Base-by-base conservation (phyloP, 257 asterid species). In the Petrea volubilis region DNA sequence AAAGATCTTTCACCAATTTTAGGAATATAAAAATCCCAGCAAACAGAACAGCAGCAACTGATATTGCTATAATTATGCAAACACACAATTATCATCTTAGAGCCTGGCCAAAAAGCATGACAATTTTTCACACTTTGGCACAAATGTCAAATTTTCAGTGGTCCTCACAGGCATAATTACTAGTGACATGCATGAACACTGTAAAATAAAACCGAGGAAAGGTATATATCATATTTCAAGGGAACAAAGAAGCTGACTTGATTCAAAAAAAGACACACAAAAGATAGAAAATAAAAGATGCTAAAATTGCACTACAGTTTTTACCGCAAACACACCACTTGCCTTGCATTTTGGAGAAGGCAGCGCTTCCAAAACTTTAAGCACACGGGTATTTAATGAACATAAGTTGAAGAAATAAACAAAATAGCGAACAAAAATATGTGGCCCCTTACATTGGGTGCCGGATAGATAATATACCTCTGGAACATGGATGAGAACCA, bases 401-500 rank as follows among this genome's bases (percentile, higher is more conserved):
- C 12, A n/a, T n/a, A 13, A 66, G 21, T 38, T 36, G 63, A 43
- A 20, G 55, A 57, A 68, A 15, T 12, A 20, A n/a, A n/a, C n/a
- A n/a, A n/a, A n/a, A n/a, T n/a, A n/a, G n/a, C 10, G 24, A 44
- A 33, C 33, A 55, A 59, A n/a, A n/a, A n/a, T n/a, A n/a, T n/a
- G n/a, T n/a, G n/a, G n/a, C n/a, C n/a, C n/a, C n/a, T n/a, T n/a
- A n/a, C n/a, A n/a, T n/a, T n/a, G n/a, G n/a, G n/a, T n/a, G n/a
- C n/a, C n/a, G n/a, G 62, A 21, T 10, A 40, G 44, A 40, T 24
- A 47, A 73, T 31, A 29, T 86, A 95, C 99, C 99, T 90, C 62
- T 82, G 93, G 80, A 92, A 88, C 95, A 95, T 90, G 76, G 98
- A 74, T 55, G 99, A 89, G 82, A 95, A 90, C 99, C 98, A 92